Conservation (phyloP, 768 basidiomycete genomes). For the Agaricus subrufescens region DNA sequence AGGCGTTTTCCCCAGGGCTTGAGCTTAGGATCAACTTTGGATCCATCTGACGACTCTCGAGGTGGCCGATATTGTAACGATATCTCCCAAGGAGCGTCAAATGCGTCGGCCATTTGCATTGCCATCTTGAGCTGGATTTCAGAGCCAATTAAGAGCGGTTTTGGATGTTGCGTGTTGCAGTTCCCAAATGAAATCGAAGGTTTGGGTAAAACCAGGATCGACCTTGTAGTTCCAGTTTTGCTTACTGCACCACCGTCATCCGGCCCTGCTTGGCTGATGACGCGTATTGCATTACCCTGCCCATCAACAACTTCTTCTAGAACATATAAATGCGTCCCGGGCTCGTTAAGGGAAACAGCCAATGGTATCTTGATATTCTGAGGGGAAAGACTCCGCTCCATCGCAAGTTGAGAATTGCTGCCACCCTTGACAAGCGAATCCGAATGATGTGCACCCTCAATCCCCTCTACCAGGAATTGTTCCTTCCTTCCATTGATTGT, state of each 20-base stretch:
- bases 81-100: slow-evolving; percentile 69
- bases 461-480: slow-evolving; percentile 77
- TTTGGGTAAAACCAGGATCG: slow-evolving; percentile 66
- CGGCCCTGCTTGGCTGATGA: slow-evolving; percentile 27
- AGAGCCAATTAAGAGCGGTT: slow-evolving; percentile 67
- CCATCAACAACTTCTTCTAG: slow-evolving; percentile 83
- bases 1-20: slow-evolving; percentile 65
- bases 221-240: slow-evolving; percentile 48
- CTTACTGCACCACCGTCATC: slow-evolving; percentile 20
- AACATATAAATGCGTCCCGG: slow-evolving; percentile 67
- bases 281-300: slow-evolving; percentile 67
- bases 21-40: slow-evolving; percentile 31
- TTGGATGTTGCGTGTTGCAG: slow-evolving; percentile 68
- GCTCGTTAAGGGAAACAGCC: slow-evolving; percentile 52
- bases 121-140: slow-evolving; percentile 54
- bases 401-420: slow-evolving; percentile 1
- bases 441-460: slow-evolving; percentile 51
- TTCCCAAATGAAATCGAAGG: slow-evolving; percentile 69
- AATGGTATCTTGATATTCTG: slow-evolving; percentile 67
- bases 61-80: slow-evolving; percentile 57
- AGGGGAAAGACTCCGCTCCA: slow-evolving; percentile 25
- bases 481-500: slow-evolving; percentile 64
- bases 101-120: slow-evolving; percentile 47
- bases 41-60: slow-evolving; percentile 24
- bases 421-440: slow-evolving; percentile 17